Base-by-base conservation (phyloP, 2,329 filamentous ascomycete species). In the Ramichloridium luteum region DNA sequence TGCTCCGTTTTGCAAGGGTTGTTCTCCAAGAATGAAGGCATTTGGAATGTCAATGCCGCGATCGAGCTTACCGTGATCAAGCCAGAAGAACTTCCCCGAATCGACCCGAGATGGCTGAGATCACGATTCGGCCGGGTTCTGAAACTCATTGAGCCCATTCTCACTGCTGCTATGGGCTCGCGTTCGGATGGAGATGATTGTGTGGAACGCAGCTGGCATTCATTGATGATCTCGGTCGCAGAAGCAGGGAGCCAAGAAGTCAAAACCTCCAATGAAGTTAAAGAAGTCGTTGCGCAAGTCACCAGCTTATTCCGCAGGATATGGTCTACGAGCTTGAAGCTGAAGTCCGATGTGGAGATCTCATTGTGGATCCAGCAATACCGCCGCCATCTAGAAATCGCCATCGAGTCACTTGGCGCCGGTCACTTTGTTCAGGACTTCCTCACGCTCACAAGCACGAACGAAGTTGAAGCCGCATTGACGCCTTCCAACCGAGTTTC, bases 31-130 rank as follows among this genome's bases (percentile, higher is more conserved):
- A 61, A 37, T 62, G 65, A 6, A 58, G 46, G 55, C 48, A 67
- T 77, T 3, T 96, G 85, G 84, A 77, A 72, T 32, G 75, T 81
- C 42, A 74, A 80, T 39, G 75, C 77, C 31, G 77, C 82, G 6
- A 65, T 74, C 36, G 61, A 70, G 3, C 56, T 54, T 4, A 47
- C 51, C 8, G 36, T 42, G 4, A 65, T 76, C 32, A 69, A 65
- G 31, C 67, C 77, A 0, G 72, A 77, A n/a, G 84, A 94, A 37
- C 63, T 98, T n/a, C 81, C 85, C 4, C 64, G 77, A 5, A 62
- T 96, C 5, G 85, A 96, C 48, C 67, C 80, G 4, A 84, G 80
- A 61, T 98, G 90, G 90, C 66, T 92, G 9, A 73, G 88, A 32
- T 77, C 72, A 36, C 83, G 82, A 39, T 62, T 79, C 4, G 51